Evolutionary conservation across 768 basidiomycete genomes (phyloP), one percentile per base, ranked within the genome.

Genomic region (Mycena haematopus): DNA sequence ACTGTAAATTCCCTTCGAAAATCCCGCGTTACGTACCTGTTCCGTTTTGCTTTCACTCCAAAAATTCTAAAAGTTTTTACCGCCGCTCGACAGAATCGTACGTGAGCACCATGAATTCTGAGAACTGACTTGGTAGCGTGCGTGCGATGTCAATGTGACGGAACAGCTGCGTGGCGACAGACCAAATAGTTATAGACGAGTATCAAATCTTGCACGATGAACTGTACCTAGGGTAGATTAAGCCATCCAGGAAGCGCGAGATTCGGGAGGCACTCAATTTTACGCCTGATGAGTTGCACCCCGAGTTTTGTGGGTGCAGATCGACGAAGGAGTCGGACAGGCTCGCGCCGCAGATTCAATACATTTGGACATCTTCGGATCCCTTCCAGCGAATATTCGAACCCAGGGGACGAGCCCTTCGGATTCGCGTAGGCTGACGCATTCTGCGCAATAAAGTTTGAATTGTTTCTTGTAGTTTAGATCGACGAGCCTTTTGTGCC

Each of bases 381-480:
- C 45, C 40, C 24, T 64, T 49, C 45, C 33, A 49, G 21, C 52
- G 62, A 63, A 55, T 33, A 42, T 49, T 54, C 56, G 46, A 54
- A 33, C 7, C 40, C 5, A n/a, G 40, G n/a, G n/a, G n/a, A n/a
- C n/a, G n/a, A n/a, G n/a, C n/a, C n/a, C 52, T 46, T 40, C 40
- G 27, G 54, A 60, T 60, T 65, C 63, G 50, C 58, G 58, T 38
- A 49, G 56, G 25, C 31, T 56, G 58, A 67, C 66, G 53, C 66
- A 61, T 67, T 64, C 59, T 63, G 62, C 57, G 59, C 36, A 55
- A 60, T 62, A 63, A 64, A 58, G 56, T 66, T 67, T 63, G 52
- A 13, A 40, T 52, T 61, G 19, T 38, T 29, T 3, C 11, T 25
- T 45, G 51, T 27, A 54, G 27, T 40, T 27, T 58, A 25, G 60